A percentile compares a stretch with the other conserved stretches of the same genome.
Conservation (phyloP, 2,329 filamentous ascomycete species). For the Trichoderma cornu-damae region DNA sequence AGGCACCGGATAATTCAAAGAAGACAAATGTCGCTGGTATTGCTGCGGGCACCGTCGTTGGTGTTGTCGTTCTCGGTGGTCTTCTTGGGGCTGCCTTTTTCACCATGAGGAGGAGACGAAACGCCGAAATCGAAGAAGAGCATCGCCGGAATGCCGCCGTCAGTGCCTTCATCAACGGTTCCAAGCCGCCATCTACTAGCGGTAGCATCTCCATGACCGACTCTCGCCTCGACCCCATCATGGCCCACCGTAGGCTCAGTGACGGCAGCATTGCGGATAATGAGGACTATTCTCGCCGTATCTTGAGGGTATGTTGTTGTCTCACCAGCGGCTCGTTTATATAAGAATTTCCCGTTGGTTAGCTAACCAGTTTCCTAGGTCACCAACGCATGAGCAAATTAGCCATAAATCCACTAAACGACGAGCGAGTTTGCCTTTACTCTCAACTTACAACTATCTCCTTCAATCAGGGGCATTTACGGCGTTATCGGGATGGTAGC, state of each 20-base stretch:
- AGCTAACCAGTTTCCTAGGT: conserved; percentile 38
- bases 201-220: conserved; percentile 69
- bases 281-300: conserved; percentile 92
- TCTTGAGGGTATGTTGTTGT: conserved; percentile 71
- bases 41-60: conserved; percentile 81
- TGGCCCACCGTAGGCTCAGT: conserved; percentile 79
- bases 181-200: conserved; percentile 57
- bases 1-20: conserved; percentile 27
- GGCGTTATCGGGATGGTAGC: conserved; percentile 40
- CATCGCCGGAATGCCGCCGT: conserved; percentile 76
- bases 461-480: conserved; percentile 35
- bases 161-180: conserved; percentile 66
- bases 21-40: conserved; percentile 74
- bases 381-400: conserved; percentile 53
- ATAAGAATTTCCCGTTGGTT: conserved; percentile 17
- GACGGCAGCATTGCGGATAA: conserved; percentile 96
- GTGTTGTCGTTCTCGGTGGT: conserved; percentile 63
- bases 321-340: background rate
- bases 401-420: conserved; percentile 25
- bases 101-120: conserved; percentile 68
- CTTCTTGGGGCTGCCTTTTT: conserved; percentile 66
- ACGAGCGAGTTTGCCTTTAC: conserved; percentile 19
- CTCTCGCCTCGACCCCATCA: conserved; percentile 78
- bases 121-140: conserved; percentile 75
- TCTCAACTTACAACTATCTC: conserved; percentile 21